Evolutionary conservation across 805 yeast species (phyloP), one percentile per base, ranked within the genome.

Genomic region (Nakazawaea populi): DNA sequence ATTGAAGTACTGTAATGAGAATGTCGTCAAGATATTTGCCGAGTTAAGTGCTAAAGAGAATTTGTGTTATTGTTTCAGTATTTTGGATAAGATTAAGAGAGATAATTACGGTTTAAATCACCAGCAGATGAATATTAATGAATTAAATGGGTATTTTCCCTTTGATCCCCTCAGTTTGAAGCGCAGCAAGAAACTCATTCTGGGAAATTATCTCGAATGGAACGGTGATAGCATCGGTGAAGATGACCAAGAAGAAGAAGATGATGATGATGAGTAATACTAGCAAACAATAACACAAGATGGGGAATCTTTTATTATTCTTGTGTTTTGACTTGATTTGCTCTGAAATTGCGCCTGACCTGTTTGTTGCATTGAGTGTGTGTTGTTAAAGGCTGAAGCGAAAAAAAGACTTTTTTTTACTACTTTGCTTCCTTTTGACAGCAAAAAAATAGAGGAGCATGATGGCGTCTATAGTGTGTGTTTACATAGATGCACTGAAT

Each of bases 101-200:
- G 89, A 82, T 58, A 71, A 85, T 63, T 72, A 74, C 39, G 77
- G 74, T 46, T 69, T 72, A 28, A 70, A 66, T 52, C 69, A 71
- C 1, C 54, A 58, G 35, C 46, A 44, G 46, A n/a, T 37, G 40
- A 29, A 37, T 54, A 11, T 49, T 52, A 45, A 46, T 14, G 96
- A 89, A 60, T 73, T 92, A 48, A 97, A 91, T 64, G 90, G 94
- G n/a, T 92, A 89, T 64, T 92, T 92, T 68, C 99, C 99, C 10
- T 92, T 88, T 64, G 98, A 92, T 71, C 99, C 99, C 1, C 68
- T 94, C 54, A 80, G 87, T 47, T 75, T 92, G 55, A 85, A 83
- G 43, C 68, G 68, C 9, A 78, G 88, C 45, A 80, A 83, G 58
- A 65, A 68, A 39, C 64, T 80, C 35, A 69, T 94, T 51, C 71